Evolutionary conservation across 148 eudicot species (phyloP).

Genomic region (Nyssa sinensis): DNA sequence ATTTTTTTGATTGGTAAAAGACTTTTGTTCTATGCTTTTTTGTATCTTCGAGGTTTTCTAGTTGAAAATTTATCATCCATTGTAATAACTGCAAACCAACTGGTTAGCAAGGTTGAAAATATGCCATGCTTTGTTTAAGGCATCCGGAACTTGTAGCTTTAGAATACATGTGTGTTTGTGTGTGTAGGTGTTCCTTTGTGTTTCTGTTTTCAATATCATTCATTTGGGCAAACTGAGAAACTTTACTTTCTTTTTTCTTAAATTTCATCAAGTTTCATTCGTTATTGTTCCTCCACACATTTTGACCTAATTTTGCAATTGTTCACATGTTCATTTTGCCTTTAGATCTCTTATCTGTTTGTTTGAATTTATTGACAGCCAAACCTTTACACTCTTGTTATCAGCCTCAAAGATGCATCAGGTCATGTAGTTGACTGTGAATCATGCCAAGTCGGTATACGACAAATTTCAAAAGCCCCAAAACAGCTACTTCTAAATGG

Average conservation of each 20-base stretch:
- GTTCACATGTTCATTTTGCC: not conserved
- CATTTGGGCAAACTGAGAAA: not conserved
- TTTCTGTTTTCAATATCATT: not conserved
- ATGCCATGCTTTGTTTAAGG: not conserved
- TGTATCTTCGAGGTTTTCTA: not conserved
- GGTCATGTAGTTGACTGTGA: constrained; percentile 83
- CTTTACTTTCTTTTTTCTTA: not conserved
- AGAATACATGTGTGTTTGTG: no score
- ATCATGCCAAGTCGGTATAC: constrained; percentile 86
- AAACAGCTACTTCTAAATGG: constrained; percentile 95
- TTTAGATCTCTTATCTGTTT: constrained; percentile 12
- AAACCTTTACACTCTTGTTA: constrained; percentile 77
- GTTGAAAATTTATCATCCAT: not conserved
- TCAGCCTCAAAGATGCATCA: constrained; percentile 76
- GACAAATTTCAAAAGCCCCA: constrained; percentile 73
- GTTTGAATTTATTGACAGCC: constrained; percentile 59
- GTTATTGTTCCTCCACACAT: not conserved
- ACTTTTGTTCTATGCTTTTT: not conserved
- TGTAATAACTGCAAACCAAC: not conserved
- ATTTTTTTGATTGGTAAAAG: no score
- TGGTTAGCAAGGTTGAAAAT: not conserved
- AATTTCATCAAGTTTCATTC: not conserved
- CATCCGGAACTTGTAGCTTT: not conserved
- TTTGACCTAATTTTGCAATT: not conserved
- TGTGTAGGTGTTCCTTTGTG: not conserved